Percentiles rank a stretch among this genome's conserved stretches.
Evolutionary conservation across 306 rosid genomes (phyloP).

Genomic region (Malus sylvestris): DNA sequence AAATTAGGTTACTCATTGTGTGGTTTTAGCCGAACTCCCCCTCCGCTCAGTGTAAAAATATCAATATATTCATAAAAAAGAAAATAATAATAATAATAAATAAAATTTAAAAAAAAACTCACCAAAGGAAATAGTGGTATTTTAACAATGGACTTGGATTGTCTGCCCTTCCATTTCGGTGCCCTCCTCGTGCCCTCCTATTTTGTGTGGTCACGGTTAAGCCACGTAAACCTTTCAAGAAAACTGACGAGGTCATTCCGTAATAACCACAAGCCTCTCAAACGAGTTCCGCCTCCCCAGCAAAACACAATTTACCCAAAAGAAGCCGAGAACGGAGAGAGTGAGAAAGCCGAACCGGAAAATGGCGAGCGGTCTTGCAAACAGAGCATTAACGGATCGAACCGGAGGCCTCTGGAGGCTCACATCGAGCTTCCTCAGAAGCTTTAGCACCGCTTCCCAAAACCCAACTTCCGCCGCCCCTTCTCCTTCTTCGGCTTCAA

Average conservation of each 20-base stretch:
- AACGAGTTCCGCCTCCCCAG: background rate
- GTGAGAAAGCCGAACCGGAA: background rate
- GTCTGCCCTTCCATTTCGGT: too few species aligned
- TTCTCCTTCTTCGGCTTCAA: constrained; percentile 18
- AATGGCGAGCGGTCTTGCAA: constrained; percentile 50
- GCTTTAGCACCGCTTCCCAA: constrained; percentile 35
- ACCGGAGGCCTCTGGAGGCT: constrained; percentile 30
- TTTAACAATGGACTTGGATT: too few species aligned
- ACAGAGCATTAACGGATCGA: constrained; percentile 31
- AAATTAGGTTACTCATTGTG: too few species aligned
- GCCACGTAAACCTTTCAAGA: background rate
- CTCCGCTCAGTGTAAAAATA: too few species aligned
- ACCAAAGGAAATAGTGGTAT: too few species aligned
- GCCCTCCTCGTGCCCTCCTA: too few species aligned
- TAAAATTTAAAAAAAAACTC: too few species aligned
- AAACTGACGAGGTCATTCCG: background rate
- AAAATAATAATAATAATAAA: too few species aligned
- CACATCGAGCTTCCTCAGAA: constrained; percentile 45
- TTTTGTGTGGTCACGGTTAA: too few species aligned
- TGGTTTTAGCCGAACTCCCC: too few species aligned
- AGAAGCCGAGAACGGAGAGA: background rate
- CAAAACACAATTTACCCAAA: too few species aligned
- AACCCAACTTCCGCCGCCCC: constrained; percentile 19
- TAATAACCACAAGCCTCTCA: background rate
- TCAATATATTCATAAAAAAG: too few species aligned